These are phyloP conservation scores for Taphrina communis DNA, from an alignment of 1,139 yeast species.

Conservation along the genomic window DNA sequence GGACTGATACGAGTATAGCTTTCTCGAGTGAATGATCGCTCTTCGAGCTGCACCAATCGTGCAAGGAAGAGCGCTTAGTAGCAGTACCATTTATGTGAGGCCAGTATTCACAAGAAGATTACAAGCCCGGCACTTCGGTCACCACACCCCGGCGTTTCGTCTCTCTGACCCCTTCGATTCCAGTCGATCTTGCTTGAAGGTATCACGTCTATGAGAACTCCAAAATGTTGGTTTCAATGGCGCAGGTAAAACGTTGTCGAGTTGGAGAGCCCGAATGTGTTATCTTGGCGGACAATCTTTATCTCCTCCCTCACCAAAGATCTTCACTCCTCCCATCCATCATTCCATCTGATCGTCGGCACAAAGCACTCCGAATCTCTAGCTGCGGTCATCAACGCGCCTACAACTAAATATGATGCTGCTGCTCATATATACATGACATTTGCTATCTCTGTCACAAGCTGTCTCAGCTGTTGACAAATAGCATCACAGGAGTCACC, in stretches of 20 bases:
- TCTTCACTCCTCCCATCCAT: constrained; percentile 23
- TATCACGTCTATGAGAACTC: no score
- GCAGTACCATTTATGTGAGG: constrained; percentile 9
- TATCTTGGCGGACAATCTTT: constrained; percentile 24
- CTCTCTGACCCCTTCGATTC: no score
- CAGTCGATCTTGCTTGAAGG: no score
- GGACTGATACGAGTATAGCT: not conserved
- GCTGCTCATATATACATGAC: no score
- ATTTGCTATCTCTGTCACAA: no score
- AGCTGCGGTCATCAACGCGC: not conserved
- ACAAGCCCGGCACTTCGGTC: not conserved
- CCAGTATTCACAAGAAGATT: not conserved
- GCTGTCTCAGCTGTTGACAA: no score
- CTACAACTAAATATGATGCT: no score
- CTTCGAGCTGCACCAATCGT: not conserved
- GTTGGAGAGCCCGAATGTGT: constrained; percentile 2
- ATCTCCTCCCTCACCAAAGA: constrained; percentile 22
- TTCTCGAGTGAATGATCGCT: not conserved
- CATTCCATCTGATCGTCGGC: not conserved
- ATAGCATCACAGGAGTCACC: no score
- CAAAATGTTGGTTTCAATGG: not conserved
- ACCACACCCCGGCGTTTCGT: not conserved
- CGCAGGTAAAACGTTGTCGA: not conserved
- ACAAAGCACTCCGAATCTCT: not conserved
- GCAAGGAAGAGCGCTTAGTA: constrained; percentile 5